Evolutionary conservation across 805 yeast species (phyloP).

Genomic region (Ogataea neopini): DNA sequence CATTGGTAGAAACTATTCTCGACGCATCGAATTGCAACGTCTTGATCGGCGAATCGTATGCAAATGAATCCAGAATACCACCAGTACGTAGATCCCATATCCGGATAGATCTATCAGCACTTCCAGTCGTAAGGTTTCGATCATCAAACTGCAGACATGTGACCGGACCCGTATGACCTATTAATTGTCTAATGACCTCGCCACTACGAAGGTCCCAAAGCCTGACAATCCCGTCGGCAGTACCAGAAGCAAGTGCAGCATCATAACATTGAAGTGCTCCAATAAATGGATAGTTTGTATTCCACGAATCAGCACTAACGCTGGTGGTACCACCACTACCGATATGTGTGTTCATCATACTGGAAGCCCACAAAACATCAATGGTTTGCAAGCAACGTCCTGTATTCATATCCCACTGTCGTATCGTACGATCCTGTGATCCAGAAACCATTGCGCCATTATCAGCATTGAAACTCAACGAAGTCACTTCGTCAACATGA

Average conservation of each 20-base stretch:
- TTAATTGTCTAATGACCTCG: constrained; percentile 57
- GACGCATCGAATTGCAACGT: constrained; percentile 60
- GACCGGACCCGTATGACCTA: constrained; percentile 71
- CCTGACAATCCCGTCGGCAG: constrained; percentile 72
- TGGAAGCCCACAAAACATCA: constrained; percentile 64
- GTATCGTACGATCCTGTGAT: constrained; percentile 66
- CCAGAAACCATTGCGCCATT: constrained; percentile 62
- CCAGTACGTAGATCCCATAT: constrained; percentile 78
- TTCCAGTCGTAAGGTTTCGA: constrained; percentile 61
- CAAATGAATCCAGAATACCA: constrained; percentile 57
- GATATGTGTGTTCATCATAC: constrained; percentile 29
- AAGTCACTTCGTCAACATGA: constrained; percentile 67
- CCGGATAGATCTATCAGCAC: constrained; percentile 60
- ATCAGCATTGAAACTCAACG: constrained; percentile 48
- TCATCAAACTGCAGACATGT: constrained; percentile 70
- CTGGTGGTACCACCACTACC: constrained; percentile 10
- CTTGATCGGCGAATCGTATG: constrained; percentile 56
- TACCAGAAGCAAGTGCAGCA: constrained; percentile 78
- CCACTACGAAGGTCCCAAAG: constrained; percentile 78
- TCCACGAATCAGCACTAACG: neutral
- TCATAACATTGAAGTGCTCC: constrained; percentile 72
- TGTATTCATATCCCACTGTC: constrained; percentile 71
- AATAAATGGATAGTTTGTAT: constrained; percentile 43
- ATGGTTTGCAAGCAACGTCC: constrained; percentile 71
- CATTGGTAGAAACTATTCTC: constrained; percentile 52